Conservation (phyloP, 371 early-diverging fungal genomes). For the Actinomortierella ambigua region DNA sequence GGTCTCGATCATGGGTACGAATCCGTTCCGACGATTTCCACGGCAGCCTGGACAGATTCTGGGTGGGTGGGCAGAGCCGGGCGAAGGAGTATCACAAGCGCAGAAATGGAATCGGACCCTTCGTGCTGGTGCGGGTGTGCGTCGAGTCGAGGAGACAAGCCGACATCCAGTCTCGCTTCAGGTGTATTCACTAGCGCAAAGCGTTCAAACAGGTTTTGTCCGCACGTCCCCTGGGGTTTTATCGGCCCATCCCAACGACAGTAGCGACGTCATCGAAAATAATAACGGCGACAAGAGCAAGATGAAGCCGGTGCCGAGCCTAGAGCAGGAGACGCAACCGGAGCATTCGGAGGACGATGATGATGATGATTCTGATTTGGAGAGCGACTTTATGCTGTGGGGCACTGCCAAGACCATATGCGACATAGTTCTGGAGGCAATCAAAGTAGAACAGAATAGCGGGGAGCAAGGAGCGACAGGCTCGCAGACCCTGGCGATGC, state of each 20-base stretch:
- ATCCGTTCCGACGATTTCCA: conserved; percentile 26
- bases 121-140: no score
- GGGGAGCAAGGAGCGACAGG: background rate
- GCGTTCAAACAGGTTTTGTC: conserved; percentile 19
- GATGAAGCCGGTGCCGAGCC: no score
- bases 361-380: background rate
- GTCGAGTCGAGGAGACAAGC: no score
- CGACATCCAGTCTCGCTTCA: conserved; percentile 2
- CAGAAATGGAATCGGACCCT: no score
- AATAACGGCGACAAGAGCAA: no score
- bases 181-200: conserved; percentile 32
- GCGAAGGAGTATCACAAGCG: background rate
- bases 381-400: conserved; percentile 6
- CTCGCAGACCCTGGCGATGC: background rate
- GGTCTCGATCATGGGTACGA: conserved; percentile 17
- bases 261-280: no score
- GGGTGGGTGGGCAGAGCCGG: conserved; percentile 27
- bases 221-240: conserved; percentile 1
- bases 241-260: no score
- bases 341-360: background rate
- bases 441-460: conserved; percentile 6
- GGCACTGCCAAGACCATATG: conserved; percentile 17
- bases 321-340: no score
- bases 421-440: conserved; percentile 11
- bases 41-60: conserved; percentile 22